phyloP scores from a whole-genome alignment of 805 yeast species.

The Starmera caribaea region DNA sequence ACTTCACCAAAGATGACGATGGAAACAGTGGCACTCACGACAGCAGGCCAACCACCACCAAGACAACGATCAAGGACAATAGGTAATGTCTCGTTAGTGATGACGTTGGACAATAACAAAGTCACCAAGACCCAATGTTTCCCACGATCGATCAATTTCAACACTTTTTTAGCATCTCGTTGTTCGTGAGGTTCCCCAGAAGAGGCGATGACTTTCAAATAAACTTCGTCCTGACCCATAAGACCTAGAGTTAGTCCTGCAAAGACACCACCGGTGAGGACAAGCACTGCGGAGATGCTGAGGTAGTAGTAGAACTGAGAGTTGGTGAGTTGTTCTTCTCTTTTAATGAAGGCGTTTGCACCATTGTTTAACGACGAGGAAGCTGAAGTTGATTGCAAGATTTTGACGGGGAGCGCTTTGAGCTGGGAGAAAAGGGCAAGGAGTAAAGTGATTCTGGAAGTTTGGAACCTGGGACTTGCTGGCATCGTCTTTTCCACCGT shows the following conservation, averaged over 20 bases:
- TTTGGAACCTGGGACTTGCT: neutral
- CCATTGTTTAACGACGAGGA: neutral
- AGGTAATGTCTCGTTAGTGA: conserved; percentile 91
- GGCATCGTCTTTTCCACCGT: no score
- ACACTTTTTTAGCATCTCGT: conserved; percentile 59
- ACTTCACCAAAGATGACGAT: conserved; percentile 95
- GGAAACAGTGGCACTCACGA: conserved; percentile 82
- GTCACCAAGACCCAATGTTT: conserved; percentile 97
- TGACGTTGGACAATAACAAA: conserved; percentile 72
- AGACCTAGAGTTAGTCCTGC: conserved; percentile 91
- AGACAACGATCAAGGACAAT: conserved; percentile 85
- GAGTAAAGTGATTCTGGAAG: neutral
- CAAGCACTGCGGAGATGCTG: conserved; percentile 46
- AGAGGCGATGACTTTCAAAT: conserved; percentile 78
- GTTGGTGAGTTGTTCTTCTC: conserved; percentile 7
- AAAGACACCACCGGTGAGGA: conserved; percentile 78
- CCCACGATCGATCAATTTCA: conserved; percentile 64
- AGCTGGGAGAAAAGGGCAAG: neutral
- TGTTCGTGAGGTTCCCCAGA: conserved; percentile 75
- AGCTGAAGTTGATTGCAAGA: neutral
- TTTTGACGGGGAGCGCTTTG: neutral
- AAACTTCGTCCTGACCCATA: conserved; percentile 98
- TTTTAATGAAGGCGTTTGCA: neutral
- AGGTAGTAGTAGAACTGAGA: conserved; percentile 18
- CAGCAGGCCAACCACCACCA: conserved; percentile 98